Evolutionary conservation across 805 yeast species (phyloP), one percentile per base, ranked within the genome.

Genomic region (Wickerhamiella azyma): DNA sequence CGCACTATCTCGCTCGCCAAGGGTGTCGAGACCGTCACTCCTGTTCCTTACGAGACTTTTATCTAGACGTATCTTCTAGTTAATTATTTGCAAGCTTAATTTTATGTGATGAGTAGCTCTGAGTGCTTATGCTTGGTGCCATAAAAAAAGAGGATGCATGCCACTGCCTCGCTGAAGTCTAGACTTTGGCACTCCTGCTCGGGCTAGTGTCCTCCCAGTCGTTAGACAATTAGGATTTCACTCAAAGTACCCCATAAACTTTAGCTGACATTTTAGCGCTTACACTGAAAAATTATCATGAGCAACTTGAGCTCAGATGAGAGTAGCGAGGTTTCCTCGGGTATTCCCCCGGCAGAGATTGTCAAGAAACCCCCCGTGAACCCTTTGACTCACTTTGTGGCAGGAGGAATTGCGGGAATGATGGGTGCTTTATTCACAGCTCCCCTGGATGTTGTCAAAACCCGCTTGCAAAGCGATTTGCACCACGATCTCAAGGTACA

Each of bases 11-110:
- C 88, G 53, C 79, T 95, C 63, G 76, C 72, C 65, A 79, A 77
- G 66, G 79, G 81, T 75, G 96, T 97, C 66, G 94, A 88, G 72
- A 88, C 96, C 65, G 80, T 92, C 74, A 92, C 96, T 68, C 97
- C 99, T 74, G 88, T 85, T 76, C 82, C 98, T 69, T 92, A 92
- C 83, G 99, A 92, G 79, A 92, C 98, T 69, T 89, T 81, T 83
- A 92, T 92, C 76, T 92, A 86, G 82, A 37, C 45, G 33, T 36
- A 26, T 30, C 11, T 13, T 30, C 33, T 30, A 30, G 33, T 30
- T 30, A 30, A 30, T 30, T 30, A 30, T 30, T 30, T 30, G 33
- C 33, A 30, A 30, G 33, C 33, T 21, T 21, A 21, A 21, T 21
- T 21, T 21, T n/a, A n/a, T n/a, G n/a, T n/a, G n/a, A n/a, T n/a